A percentile compares a stretch with the other conserved stretches of the same genome.
Evolutionary conservation across 495 filamentous ascomycete species (phyloP).

Genomic region (Letharia lupina): DNA sequence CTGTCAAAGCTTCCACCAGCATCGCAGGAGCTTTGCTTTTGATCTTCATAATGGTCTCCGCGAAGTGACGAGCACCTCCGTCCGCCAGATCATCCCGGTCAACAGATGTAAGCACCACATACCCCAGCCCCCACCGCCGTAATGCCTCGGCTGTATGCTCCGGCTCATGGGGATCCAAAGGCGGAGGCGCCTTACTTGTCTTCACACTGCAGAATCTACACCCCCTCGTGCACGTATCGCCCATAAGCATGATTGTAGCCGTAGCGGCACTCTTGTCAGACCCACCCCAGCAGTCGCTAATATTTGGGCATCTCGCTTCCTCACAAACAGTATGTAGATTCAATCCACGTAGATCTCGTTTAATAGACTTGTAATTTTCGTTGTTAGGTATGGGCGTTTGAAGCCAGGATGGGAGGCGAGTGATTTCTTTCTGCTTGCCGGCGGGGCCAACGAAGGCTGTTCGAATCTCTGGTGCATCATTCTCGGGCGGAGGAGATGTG

Average conservation of each 20-base stretch:
- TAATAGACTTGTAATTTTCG: conserved; percentile 83
- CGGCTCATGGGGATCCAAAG: conserved; percentile 90
- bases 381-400: conserved; percentile 87
- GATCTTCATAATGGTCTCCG: conserved; percentile 89
- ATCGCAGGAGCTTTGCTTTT: conserved; percentile 81
- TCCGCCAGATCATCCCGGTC: conserved; percentile 88
- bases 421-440: conserved; percentile 78
- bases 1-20: conserved; percentile 90
- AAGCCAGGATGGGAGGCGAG: conserved; percentile 85
- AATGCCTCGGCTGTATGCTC: conserved; percentile 95
- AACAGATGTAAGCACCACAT: conserved; percentile 88
- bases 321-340: conserved; percentile 94
- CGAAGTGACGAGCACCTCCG: conserved; percentile 83
- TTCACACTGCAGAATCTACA: conserved; percentile 97
- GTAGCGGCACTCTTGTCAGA: conserved; percentile 80
- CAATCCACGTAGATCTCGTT: conserved; percentile 81
- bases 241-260: conserved; percentile 99
- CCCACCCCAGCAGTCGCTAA: conserved; percentile 96
- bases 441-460: conserved; percentile 78
- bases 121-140: conserved; percentile 85
- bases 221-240: conserved; percentile 93
- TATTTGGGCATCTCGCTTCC: conserved; percentile 95
- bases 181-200: conserved; percentile 66
- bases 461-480: conserved; percentile 45
- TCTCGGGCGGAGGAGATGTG: conserved; percentile 31